A percentile compares a stretch with the other conserved stretches of the same genome.
These are phyloP conservation scores for Uronychia setigera DNA, from an alignment of 73 alveolate genomes.

Conservation along the genomic window DNA sequence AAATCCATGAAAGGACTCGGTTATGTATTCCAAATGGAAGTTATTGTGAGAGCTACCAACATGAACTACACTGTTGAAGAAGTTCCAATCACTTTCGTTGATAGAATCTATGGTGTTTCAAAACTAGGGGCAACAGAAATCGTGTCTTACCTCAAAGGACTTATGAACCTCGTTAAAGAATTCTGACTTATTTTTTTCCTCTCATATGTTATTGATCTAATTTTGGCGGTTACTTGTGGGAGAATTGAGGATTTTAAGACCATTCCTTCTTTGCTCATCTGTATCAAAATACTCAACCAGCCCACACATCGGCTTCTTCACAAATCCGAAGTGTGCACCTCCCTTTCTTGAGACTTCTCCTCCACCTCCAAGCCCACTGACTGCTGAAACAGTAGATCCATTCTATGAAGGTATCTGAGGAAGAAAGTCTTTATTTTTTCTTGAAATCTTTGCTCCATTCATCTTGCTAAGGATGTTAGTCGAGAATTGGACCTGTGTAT, in stretches of 20 bases:
- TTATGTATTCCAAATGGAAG: constrained; percentile 98
- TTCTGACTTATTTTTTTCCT: constrained; percentile 74
- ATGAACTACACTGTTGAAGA: constrained; percentile 81
- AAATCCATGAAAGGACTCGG: constrained; percentile 89
- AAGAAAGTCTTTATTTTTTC: too few relatives aligned
- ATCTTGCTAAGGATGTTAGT: too few relatives aligned
- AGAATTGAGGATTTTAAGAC: background rate
- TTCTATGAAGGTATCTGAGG: too few relatives aligned
- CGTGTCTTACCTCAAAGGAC: constrained; percentile 90
- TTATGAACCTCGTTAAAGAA: constrained; percentile 86
- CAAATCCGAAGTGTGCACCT: background rate
- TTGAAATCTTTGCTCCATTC: too few relatives aligned
- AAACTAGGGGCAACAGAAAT: constrained; percentile 97
- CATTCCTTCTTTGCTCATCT: background rate
- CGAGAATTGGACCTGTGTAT: too few relatives aligned
- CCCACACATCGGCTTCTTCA: background rate
- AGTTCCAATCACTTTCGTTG: constrained; percentile 98
- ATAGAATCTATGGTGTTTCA: constrained; percentile 95
- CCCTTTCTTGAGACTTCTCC: background rate
- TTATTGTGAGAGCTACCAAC: constrained; percentile 90
- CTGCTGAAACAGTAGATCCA: too few relatives aligned
- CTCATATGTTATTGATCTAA: background rate
- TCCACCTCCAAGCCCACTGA: too few relatives aligned
- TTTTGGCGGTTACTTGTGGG: background rate
- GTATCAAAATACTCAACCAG: background rate